phyloP scores from a whole-genome alignment of 208 protist species.

The Acanthamoeba rhysodes region DNA sequence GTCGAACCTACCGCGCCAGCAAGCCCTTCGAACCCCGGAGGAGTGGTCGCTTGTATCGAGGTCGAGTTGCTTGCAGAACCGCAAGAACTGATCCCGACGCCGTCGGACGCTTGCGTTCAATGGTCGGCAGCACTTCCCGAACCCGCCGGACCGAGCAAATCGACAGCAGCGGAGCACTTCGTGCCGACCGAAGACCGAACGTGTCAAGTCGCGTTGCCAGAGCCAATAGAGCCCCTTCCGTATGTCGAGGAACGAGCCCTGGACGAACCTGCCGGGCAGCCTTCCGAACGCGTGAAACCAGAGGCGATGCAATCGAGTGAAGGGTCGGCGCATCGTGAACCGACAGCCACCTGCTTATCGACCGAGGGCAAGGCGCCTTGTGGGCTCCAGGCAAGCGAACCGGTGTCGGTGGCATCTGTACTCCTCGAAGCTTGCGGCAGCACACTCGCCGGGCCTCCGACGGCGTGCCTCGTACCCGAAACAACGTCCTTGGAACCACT shows the following conservation, averaged over 20 bases:
- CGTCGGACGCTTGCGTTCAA: too few species aligned
- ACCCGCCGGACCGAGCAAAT: not conserved
- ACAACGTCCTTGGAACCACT: too few species aligned
- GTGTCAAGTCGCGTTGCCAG: too few species aligned
- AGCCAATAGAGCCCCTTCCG: not conserved
- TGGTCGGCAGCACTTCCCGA: not conserved
- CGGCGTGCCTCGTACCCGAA: too few species aligned
- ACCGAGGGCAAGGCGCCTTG: too few species aligned
- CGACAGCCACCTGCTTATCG: too few species aligned
- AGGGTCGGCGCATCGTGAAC: not conserved
- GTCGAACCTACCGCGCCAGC: not conserved
- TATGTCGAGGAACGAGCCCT: not conserved
- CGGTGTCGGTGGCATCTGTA: too few species aligned
- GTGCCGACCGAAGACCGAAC: too few species aligned
- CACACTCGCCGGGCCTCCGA: too few species aligned
- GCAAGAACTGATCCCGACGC: too few species aligned
- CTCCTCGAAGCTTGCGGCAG: too few species aligned
- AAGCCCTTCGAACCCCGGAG: not conserved
- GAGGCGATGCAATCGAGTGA: not conserved
- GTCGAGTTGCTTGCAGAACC: not conserved
- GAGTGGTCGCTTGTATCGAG: not conserved
- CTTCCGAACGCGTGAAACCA: not conserved
- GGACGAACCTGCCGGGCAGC: not conserved
- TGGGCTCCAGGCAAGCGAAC: too few species aligned
- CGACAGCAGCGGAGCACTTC: not conserved